Evolutionary conservation across 1,139 yeast genomes (phyloP).

Genomic region (Yueomyces sp.): DNA sequence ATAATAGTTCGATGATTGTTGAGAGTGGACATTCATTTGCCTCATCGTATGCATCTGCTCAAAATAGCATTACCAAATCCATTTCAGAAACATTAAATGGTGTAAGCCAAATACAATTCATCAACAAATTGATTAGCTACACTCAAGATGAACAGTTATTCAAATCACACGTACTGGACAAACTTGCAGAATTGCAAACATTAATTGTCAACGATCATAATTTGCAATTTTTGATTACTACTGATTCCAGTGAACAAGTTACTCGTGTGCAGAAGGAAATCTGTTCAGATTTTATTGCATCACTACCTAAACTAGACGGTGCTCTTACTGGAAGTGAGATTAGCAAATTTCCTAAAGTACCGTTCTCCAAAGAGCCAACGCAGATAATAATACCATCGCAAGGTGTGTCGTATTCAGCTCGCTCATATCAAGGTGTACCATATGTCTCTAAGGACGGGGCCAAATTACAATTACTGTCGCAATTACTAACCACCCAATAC

Average conservation of each 20-base stretch:
- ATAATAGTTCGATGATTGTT: conserved; percentile 66
- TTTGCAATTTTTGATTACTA: conserved; percentile 47
- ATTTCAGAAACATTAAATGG: conserved; percentile 60
- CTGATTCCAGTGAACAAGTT: conserved; percentile 32
- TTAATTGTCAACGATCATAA: conserved; percentile 27
- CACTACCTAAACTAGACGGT: conserved; percentile 6
- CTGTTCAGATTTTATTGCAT: conserved; percentile 14
- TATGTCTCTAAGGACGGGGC: conserved; percentile 72
- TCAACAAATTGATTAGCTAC: conserved; percentile 42
- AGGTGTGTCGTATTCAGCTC: conserved; percentile 63
- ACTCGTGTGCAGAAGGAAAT: conserved; percentile 21
- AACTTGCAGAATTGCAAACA: conserved; percentile 42
- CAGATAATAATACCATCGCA: conserved; percentile 69
- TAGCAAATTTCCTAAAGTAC: conserved; percentile 5
- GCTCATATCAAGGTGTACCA: conserved; percentile 54
- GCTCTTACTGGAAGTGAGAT: conserved; percentile 1
- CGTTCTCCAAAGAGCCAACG: conserved; percentile 8
- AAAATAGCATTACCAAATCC: conserved; percentile 46
- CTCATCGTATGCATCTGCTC: conserved; percentile 51
- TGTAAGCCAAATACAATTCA: conserved; percentile 59
- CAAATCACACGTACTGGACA: conserved; percentile 46
- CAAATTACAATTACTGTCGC: conserved; percentile 69
- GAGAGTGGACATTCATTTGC: conserved; percentile 87
- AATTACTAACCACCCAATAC: conserved; percentile 67
- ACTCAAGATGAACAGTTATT: conserved; percentile 47